Evolutionary conservation across 2,329 filamentous ascomycete genomes (phyloP), one percentile per base, ranked within the genome.

Genomic region (Cordyceps cateniannulata): DNA sequence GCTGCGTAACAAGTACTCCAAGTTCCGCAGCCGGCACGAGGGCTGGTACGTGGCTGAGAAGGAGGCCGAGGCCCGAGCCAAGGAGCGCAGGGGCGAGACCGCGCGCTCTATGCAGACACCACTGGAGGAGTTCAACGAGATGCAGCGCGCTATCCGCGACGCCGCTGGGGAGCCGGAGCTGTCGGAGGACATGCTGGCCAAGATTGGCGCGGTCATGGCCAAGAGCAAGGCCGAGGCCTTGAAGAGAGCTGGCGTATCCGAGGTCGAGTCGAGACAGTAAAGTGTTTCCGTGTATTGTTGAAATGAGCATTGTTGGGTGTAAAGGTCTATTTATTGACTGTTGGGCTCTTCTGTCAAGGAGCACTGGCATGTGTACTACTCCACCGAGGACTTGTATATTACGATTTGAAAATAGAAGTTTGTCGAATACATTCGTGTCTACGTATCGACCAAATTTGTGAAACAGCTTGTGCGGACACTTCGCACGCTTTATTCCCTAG

Each of bases 21-120:
- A 83, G 68, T 95, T 93, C 84, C 82, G 92, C 69, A 91, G 87
- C 58, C 81, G 90, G 52, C 91, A 96, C 76, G 89, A 92, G 64
- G 77, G 83, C 50, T 88, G 88, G 72, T 96, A 88, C 71, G 73
- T 93, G 57, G 79, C 79, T 65, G 76, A 79, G 74, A 88, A 87
- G 79, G 79, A 85, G 72, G 75, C 79, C 62, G 81, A 87, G 71
- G 86, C 84, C 48, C 70, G 69, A 29, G 75, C 72, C 63, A 73
- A 75, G 71, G 75, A 78, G 70, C 65, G 69, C 58, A 65, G 66
- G 38, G 20, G 65, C 52, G 68, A 72, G 61, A 68, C 69, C 53
- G 56, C 67, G 57, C 65, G 67, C 56, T 68, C 71, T 3, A 82
- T 83, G 79, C 75, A 76, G 66, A 84, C 83, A 32, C 84, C 85